Base-by-base conservation (phyloP, 768 basidiomycete genomes). In the Leccinum broughii region DNA sequence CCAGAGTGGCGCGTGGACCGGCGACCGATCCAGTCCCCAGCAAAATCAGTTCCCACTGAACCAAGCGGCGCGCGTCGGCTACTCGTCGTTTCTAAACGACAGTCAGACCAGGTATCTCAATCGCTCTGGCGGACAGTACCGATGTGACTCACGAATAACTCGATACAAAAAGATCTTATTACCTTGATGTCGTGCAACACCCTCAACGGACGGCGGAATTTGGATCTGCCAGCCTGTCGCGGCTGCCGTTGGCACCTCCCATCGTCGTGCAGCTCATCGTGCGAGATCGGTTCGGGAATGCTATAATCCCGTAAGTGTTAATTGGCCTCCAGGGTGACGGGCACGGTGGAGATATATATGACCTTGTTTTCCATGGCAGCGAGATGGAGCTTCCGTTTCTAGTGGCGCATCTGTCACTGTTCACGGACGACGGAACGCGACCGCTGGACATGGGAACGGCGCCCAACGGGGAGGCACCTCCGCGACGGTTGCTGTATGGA, bases 351-450 rank as follows among this genome's bases (percentile, higher is more conserved):
- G 60, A 66, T 58, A 37, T 59, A 64, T 65, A 34, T 66, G 32
- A 20, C 57, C 52, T 63, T 61, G 68, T 64, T 55, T 64, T 56
- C 59, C 44, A 32, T 56, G 61, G n/a, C 70, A 95, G 94, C 50
- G 89, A 93, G 73, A 80, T 84, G 65, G 94, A 95, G 67, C 78
- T 95, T 48, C 92, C 92, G 5, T 97, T 95, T 75, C 81, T 97
- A 49, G 81, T 95, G 63, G 90, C 92, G 32, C 89, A 93, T 68
- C 77, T 95, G 55, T 88, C 91, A 4, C 74, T 96, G 34, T 86
- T 83, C 70, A 84, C 85, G 30, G 87, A 80, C 24, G 88, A 92
- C 62, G 93, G 91, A 15, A 66, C 75, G 52, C 80, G 79, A 26
- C 72, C 84, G 20, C 70, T 92, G 71, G 88, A 92, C 65, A 81